A percentile compares a stretch with the other conserved stretches of the same genome.
These are phyloP conservation scores for Hyphodiscus sp. DNA, from an alignment of 2,329 filamentous ascomycete species.

Conservation along the genomic window DNA sequence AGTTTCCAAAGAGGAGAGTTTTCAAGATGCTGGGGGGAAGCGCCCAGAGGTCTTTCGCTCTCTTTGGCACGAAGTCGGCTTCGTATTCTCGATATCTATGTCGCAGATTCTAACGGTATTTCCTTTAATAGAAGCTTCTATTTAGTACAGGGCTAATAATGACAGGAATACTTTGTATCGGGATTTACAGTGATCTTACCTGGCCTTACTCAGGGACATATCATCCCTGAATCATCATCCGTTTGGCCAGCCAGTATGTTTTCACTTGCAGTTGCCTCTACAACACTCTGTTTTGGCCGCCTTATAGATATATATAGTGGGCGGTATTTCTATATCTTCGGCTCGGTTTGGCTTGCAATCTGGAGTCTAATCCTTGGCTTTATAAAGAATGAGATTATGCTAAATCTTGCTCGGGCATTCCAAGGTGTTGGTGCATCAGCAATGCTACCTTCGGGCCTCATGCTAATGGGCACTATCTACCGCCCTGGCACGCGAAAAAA, in stretches of 20 bases:
- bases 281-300: conserved; percentile 56
- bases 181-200: conserved; percentile 69
- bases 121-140: no score
- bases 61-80: no score
- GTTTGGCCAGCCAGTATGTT: conserved; percentile 57
- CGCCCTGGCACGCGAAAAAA: conserved; percentile 60
- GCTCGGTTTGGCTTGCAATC: conserved; percentile 54
- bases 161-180: conserved; percentile 55
- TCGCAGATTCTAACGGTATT: no score
- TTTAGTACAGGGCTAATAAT: background rate
- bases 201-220: conserved; percentile 49
- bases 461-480: conserved; percentile 55
- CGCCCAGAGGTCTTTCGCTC: no score
- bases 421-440: conserved; percentile 66
- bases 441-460: conserved; percentile 59
- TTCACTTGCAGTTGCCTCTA: conserved; percentile 43
- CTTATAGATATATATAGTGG: conserved; percentile 55
- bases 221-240: conserved; percentile 51
- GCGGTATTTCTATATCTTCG: conserved; percentile 48
- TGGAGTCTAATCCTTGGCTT: conserved; percentile 67
- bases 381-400: conserved; percentile 56
- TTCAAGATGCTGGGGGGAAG: no score
- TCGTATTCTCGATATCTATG: no score
- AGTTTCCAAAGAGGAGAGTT: no score
- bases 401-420: conserved; percentile 63